A percentile compares a stretch with the other conserved stretches of the same genome.
Evolutionary conservation across 192 early-diverging fungal species (phyloP).

Genomic region (Rhizophagus prolifer): DNA sequence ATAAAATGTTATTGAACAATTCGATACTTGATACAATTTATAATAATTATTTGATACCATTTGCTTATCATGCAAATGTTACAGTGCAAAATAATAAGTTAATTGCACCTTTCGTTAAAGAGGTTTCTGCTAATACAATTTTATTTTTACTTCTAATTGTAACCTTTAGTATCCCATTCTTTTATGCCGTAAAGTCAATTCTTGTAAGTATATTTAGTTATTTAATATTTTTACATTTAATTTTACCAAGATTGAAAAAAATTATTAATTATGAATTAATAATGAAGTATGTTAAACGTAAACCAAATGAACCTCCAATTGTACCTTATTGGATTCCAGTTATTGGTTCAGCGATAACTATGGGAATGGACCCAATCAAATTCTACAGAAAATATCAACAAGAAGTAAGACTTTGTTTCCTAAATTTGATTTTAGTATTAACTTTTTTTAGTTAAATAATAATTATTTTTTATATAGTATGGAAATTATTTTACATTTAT

Average conservation of each 20-base stretch:
- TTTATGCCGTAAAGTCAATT: not conserved
- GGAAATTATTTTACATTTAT: conserved; percentile 92
- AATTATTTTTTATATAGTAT: conserved; percentile 42
- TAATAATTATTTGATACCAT: conserved; percentile 1
- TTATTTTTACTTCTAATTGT: not conserved
- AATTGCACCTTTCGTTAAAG: conserved; percentile 9
- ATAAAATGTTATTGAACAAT: not conserved
- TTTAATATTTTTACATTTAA: not conserved
- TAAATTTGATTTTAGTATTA: not conserved
- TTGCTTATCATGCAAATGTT: conserved; percentile 1
- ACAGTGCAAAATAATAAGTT: not conserved
- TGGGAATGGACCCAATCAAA: conserved; percentile 86
- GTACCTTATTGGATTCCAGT: conserved; percentile 82
- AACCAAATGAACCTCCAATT: conserved; percentile 64
- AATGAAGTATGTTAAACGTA: conserved; percentile 5
- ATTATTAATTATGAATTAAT: not conserved
- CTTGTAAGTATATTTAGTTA: not conserved
- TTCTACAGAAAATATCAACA: conserved; percentile 83
- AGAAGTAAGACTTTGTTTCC: conserved; percentile 35
- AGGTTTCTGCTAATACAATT: not conserved
- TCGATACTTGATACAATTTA: not conserved
- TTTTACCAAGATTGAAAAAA: not conserved
- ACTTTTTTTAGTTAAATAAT: not conserved
- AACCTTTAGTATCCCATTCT: not conserved
- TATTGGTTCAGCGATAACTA: conserved; percentile 81